Percentiles rank a stretch among this genome's conserved stretches.
These are phyloP conservation scores for Ascochyta fabae DNA, from an alignment of 2,329 filamentous ascomycete genomes.

Conservation along the genomic window DNA sequence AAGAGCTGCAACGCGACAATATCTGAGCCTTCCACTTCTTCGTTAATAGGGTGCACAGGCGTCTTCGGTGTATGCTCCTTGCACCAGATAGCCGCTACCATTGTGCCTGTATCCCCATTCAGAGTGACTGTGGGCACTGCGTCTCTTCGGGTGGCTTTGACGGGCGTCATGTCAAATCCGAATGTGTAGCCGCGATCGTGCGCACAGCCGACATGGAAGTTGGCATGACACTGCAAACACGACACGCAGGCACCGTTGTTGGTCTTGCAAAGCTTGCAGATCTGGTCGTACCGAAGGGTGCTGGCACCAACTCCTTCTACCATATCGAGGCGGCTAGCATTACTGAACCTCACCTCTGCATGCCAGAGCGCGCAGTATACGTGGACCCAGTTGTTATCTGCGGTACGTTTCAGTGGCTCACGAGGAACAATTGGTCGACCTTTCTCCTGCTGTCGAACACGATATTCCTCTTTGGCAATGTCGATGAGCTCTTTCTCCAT, in stretches of 20 bases:
- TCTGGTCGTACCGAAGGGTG: conserved; percentile 79
- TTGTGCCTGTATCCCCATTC: conserved; percentile 79
- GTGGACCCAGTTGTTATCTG: conserved; percentile 98
- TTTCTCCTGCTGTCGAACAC: conserved; percentile 80
- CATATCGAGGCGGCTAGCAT: conserved; percentile 79
- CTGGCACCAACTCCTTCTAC: conserved; percentile 81
- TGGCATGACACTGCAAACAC: conserved; percentile 75
- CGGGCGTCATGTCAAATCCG: conserved; percentile 87
- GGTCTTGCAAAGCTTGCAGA: conserved; percentile 84
- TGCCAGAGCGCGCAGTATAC: conserved; percentile 92
- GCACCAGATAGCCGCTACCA: conserved; percentile 89
- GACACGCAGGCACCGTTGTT: conserved; percentile 78
- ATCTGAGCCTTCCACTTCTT: conserved; percentile 73
- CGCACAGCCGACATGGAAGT: conserved; percentile 89
- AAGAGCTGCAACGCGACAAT: conserved; percentile 84
- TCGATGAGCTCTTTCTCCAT: conserved; percentile 83
- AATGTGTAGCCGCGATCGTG: conserved; percentile 81
- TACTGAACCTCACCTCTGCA: conserved; percentile 90
- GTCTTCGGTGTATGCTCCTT: conserved; percentile 80
- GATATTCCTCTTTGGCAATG: conserved; percentile 81
- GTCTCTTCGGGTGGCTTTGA: conserved; percentile 87
- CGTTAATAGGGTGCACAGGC: conserved; percentile 78
- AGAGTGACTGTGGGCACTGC: conserved; percentile 80
- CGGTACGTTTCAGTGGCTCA: conserved; percentile 90
- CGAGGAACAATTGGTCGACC: conserved; percentile 84